Conservation (phyloP, 2,329 filamentous ascomycete genomes). For the Fusarium pseudoanthophilum region DNA sequence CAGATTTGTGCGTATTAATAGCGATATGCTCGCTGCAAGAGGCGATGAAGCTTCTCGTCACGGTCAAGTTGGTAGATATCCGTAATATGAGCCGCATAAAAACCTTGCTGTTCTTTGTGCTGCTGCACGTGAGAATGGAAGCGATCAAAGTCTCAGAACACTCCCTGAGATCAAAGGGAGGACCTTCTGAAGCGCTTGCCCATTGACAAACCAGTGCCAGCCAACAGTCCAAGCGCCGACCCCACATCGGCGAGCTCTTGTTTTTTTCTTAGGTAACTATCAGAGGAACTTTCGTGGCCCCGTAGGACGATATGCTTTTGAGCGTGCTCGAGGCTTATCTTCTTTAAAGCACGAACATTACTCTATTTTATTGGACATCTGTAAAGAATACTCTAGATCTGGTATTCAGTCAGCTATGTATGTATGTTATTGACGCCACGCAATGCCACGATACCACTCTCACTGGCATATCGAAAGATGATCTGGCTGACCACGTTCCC, state of each 20-base stretch:
- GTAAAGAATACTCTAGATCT: background rate
- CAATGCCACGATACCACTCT: conserved; percentile 23
- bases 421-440: conserved; percentile 18
- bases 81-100: background rate
- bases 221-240: conserved; percentile 31
- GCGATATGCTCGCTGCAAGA: background rate
- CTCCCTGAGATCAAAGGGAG: background rate
- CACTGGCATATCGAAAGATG: conserved; percentile 6
- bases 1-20: background rate
- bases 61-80: background rate
- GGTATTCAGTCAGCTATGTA: background rate
- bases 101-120: background rate
- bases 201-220: conserved; percentile 10
- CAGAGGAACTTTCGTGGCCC: conserved; percentile 1
- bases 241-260: conserved; percentile 18
- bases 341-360: background rate
- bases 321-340: background rate
- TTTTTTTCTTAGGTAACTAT: conserved; percentile 21
- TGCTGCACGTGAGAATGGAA: conserved; percentile 21
- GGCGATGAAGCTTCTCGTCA: background rate
- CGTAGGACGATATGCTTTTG: conserved; percentile 14
- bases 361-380: background rate
- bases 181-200: conserved; percentile 10
- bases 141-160: background rate
- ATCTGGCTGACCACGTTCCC: conserved; percentile 7